Conservation (phyloP, 2,329 filamentous ascomycete genomes). For the Intubia oerlemansii region DNA sequence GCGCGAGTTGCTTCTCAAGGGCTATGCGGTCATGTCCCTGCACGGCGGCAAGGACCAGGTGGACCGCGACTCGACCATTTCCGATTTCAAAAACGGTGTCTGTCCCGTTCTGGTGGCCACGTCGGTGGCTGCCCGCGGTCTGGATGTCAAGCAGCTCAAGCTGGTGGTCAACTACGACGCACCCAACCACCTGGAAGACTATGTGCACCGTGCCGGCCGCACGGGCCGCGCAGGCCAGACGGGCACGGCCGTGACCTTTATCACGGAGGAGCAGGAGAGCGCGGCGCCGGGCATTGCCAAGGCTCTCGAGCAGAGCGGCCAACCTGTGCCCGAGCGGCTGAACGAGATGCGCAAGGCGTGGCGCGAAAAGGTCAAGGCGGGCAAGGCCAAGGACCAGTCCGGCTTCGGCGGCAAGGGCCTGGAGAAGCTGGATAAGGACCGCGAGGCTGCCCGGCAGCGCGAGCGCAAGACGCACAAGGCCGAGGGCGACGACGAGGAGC, state of each 20-base stretch:
- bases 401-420: slow-evolving; percentile 93
- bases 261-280: slow-evolving; percentile 79
- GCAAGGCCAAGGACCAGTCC: slow-evolving; percentile 72
- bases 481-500: slow-evolving; percentile 65
- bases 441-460: slow-evolving; percentile 66
- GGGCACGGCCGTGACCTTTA: slow-evolving; percentile 83
- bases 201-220: slow-evolving; percentile 82
- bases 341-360: slow-evolving; percentile 50
- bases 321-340: slow-evolving; percentile 53
- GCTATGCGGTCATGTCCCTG: slow-evolving; percentile 81
- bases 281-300: slow-evolving; percentile 77
- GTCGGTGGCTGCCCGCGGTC: slow-evolving; percentile 79
- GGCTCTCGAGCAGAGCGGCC: slow-evolving; percentile 78
- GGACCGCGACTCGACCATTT: slow-evolving; percentile 78
- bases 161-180: slow-evolving; percentile 91
- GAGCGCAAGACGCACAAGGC: slow-evolving; percentile 82
- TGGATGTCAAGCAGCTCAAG: slow-evolving; percentile 92
- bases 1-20: slow-evolving; percentile 60
- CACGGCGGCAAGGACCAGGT: slow-evolving; percentile 88
- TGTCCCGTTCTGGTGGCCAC: slow-evolving; percentile 85
- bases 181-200: slow-evolving; percentile 88
- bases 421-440: slow-evolving; percentile 76
- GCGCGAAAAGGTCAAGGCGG: slow-evolving; percentile 75
- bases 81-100: slow-evolving; percentile 82
- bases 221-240: slow-evolving; percentile 89